Base-by-base conservation (phyloP, 73 alveolate species). In the Stentor coeruleus region DNA sequence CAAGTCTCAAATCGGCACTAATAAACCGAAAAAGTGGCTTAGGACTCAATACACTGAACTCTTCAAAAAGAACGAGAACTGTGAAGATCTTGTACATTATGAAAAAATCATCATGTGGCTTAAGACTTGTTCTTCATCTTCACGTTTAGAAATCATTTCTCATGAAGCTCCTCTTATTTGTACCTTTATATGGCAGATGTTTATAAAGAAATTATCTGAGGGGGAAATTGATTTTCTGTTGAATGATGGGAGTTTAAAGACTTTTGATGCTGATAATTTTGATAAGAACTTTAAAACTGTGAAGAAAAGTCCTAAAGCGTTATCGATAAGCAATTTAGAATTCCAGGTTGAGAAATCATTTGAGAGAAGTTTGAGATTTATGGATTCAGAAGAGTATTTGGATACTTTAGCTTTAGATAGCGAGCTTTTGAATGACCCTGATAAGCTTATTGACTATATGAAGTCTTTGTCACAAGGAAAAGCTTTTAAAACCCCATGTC, bases 301-400 rank as follows among this genome's bases (percentile, higher is more conserved):
- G 28, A 57, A 31, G 28, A 57, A 57, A 57, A 57, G 35, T 20
- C 28, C 28, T 57, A 31, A 57, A 57, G 73, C 35, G 35, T 57
- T 20, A n/a, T 57, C 73, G 28, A 20, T 20, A 20, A 57, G 35
- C 1, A 31, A 57, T 31, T 20, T 31, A 57, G 28, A 57, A 57
- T 57, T 57, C 81, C 38, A 66, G 35, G 81, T 57, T 15, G 81
- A 66, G 81, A 66, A 36, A 36, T 14, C n/a, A 15, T 33, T 66
- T 2, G 81, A 66, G 30, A 20, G 20, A 33, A 66, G 14, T 57
- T 15, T 66, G 37, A 20, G 81, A 30, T n/a, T 66, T 2, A 66
- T 30, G 35, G 81, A 66, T 30, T 30, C 81, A 30, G 38, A 36
- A 28, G 81, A 66, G 20, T 66, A 66, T 66, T 66, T 66, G 30